Base-by-base conservation (phyloP, 2,329 filamentous ascomycete species). In the Aspergillus arachidicola region DNA sequence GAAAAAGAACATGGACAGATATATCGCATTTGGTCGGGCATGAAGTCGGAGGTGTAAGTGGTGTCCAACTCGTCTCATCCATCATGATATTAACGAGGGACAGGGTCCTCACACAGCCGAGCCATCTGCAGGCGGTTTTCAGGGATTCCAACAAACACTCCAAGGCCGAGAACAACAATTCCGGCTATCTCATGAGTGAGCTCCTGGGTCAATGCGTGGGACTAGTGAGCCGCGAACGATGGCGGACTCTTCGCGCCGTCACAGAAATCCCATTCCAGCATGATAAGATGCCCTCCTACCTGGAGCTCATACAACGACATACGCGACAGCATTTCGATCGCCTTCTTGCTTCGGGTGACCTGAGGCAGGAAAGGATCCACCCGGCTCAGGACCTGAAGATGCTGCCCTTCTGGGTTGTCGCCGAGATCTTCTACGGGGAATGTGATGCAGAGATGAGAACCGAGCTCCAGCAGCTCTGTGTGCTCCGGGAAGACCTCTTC, bases 201-300 rank as follows among this genome's bases (percentile, higher is more conserved):
- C 69, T 84, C 0, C 73, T 84, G 0, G 81, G 82, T 0, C 61
- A 75, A 53, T 83, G 81, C 63, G 61, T 84, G 0, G 81, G 81
- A 0, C 69, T 83, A 1, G 68, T 82, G 59, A 81, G 73, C 48
- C 64, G 68, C 1, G 28, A 65, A 3, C 59, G 72, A 26, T 66
- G 64, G 64, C 21, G n/a, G 28, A 14, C 6, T 14, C 12, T 66
- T 7, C 62, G 59, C 2, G 32, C n/a, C 7, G 57, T 62, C 26
- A 56, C n/a, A 11, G 62, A 57, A 34, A 21, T 19, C 2, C 56
- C 64, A 4, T 61, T 66, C 45, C 41, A 34, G 32, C 32, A 34
- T 34, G 21, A n/a, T 48, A 53, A 23, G 7, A n/a, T 43, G 10
- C 34, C 30, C 4, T 36, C 57, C 1, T 32, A 59, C 21, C 28